A percentile compares a stretch with the other conserved stretches of the same genome.
Evolutionary conservation across 2,329 filamentous ascomycete species (phyloP).

Genomic region (Pyrenochaeta sp.): DNA sequence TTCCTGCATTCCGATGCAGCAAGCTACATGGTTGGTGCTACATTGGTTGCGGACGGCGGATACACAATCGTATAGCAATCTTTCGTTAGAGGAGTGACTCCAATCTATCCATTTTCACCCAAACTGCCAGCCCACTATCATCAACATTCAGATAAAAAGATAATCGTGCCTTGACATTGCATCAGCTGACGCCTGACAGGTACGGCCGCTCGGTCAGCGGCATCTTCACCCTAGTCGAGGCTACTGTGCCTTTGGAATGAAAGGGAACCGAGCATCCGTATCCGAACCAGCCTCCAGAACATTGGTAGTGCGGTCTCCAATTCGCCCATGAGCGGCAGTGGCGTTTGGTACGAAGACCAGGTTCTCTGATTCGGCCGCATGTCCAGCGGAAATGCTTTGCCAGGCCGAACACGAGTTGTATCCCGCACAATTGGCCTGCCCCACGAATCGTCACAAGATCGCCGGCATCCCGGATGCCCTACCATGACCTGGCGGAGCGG

Average conservation of each 20-base stretch:
- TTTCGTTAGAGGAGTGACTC: background rate
- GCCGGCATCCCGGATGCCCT: slow-evolving; percentile 2
- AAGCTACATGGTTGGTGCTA: slow-evolving; percentile 75
- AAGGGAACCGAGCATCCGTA: background rate
- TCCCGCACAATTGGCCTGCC: slow-evolving; percentile 1
- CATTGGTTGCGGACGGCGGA: slow-evolving; percentile 69
- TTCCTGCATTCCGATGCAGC: slow-evolving; percentile 77
- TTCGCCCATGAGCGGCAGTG: background rate
- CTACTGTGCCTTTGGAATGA: too few relatives aligned
- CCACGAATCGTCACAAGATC: slow-evolving; percentile 13
- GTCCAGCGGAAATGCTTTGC: slow-evolving; percentile 24
- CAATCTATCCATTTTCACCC: too few relatives aligned
- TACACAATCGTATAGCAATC: slow-evolving; percentile 29
- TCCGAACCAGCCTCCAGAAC: too few relatives aligned
- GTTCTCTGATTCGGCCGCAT: background rate
- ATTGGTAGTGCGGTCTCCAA: background rate
- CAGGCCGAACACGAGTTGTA: slow-evolving; percentile 9
- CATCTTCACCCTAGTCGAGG: too few relatives aligned
- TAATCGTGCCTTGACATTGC: too few relatives aligned
- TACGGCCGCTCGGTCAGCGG: too few relatives aligned
- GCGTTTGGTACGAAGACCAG: background rate
- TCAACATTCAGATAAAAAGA: too few relatives aligned
- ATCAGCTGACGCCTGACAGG: too few relatives aligned
- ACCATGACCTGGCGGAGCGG: slow-evolving; percentile 1
- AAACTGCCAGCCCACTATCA: too few relatives aligned